Evolutionary conservation across 2,329 filamentous ascomycete genomes (phyloP).

Genomic region (Cladophialophora bantiana): DNA sequence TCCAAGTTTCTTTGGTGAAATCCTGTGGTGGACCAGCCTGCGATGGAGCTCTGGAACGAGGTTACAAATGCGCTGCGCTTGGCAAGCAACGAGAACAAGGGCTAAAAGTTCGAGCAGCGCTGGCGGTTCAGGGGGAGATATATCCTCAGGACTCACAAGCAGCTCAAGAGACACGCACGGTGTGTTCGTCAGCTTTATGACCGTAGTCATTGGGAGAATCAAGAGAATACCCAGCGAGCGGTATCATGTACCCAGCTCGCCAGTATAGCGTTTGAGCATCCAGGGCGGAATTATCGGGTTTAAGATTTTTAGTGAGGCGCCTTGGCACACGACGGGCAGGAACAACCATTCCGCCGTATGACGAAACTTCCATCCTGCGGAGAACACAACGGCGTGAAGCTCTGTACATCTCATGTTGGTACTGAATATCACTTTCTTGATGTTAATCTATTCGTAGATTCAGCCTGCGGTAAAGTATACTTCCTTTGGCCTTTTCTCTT

Average conservation of each 20-base stretch:
- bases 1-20: constrained; percentile 11
- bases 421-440: neutral
- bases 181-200: neutral
- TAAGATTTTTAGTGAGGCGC: too few species aligned
- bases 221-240: too few species aligned
- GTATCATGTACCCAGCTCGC: too few species aligned
- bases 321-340: neutral
- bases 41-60: constrained; percentile 9
- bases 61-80: neutral
- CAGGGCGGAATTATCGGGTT: too few species aligned
- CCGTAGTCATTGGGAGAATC: neutral
- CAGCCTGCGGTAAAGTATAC: neutral
- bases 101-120: neutral
- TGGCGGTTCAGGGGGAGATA: neutral
- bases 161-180: neutral
- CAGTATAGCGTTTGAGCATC: too few species aligned
- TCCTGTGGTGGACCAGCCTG: constrained; percentile 4
- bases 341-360: neutral
- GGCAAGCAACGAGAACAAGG: neutral
- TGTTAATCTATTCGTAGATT: neutral
- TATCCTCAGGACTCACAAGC: neutral
- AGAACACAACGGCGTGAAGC: neutral
- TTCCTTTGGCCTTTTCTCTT: neutral
- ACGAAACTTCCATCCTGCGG: neutral
- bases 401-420: neutral